Evolutionary conservation across 2,329 filamentous ascomycete species (phyloP).

Genomic region (Alternaria brassicicola): DNA sequence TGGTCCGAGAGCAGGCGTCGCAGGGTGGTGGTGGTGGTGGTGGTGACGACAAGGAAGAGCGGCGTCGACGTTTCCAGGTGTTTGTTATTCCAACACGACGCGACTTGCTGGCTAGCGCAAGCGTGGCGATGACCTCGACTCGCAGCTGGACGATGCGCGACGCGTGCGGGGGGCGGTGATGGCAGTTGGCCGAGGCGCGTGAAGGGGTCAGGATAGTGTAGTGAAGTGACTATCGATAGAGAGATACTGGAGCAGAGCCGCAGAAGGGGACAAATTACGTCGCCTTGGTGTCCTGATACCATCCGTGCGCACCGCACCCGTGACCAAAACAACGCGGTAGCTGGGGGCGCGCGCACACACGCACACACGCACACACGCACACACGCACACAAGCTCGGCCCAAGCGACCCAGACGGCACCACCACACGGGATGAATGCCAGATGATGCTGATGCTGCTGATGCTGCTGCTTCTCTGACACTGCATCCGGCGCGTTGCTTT

Average conservation of each 20-base stretch:
- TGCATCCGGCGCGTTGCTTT: not conserved
- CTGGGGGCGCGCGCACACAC: not conserved
- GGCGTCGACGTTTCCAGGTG: constrained; percentile 13
- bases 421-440: not conserved
- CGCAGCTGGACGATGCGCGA: constrained; percentile 6
- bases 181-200: constrained; percentile 6
- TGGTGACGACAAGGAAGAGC: not conserved
- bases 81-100: constrained; percentile 23
- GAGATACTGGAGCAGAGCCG: constrained; percentile 22
- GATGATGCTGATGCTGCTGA: not conserved
- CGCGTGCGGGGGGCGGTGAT: constrained; percentile 14
- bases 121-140: constrained; percentile 4
- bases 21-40: no score
- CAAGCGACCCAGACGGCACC: not conserved
- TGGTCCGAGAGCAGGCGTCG: constrained; percentile 4
- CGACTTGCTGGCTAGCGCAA: constrained; percentile 19
- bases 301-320: constrained; percentile 16
- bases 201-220: constrained; percentile 6
- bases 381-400: not conserved
- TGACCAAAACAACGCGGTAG: constrained; percentile 7
- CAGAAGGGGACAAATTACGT: constrained; percentile 23
- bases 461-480: not conserved
- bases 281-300: constrained; percentile 2
- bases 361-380: no score
- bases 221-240: constrained; percentile 24